Percentiles rank a stretch among this genome's conserved stretches.
Conservation (phyloP, 179 eudicot genomes). For the Silene vulgaris region DNA sequence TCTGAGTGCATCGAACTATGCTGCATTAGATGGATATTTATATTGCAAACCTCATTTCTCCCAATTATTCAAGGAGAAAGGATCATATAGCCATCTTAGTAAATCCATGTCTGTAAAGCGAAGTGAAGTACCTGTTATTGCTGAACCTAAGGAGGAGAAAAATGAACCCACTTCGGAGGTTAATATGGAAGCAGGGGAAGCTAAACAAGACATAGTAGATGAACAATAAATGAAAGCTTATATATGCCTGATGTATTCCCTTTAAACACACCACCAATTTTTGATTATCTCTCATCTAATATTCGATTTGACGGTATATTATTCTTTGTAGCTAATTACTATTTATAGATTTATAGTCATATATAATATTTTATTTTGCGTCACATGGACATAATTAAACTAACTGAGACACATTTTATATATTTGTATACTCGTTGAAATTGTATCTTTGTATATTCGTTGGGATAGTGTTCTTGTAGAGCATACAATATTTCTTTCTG, state of each 20-base stretch:
- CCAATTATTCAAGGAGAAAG: slow-evolving; percentile 78
- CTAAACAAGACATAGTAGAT: no score
- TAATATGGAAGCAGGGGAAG: slow-evolving; percentile 2
- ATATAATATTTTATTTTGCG: neutral
- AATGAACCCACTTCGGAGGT: slow-evolving; percentile 1
- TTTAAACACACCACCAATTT: no score
- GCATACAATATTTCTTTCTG: neutral
- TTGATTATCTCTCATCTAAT: no score
- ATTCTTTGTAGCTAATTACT: no score
- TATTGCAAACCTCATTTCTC: slow-evolving; percentile 89
- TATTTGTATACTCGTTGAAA: neutral
- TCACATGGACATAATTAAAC: neutral
- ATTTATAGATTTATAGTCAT: neutral
- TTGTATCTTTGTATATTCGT: neutral
- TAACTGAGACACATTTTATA: neutral
- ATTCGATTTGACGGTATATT: no score
- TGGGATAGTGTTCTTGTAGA: neutral
- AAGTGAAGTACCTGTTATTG: slow-evolving; percentile 14
- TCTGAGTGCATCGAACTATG: slow-evolving; percentile 57
- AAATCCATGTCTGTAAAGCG: slow-evolving; percentile 39
- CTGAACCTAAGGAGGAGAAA: slow-evolving; percentile 10
- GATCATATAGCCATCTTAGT: slow-evolving; percentile 53
- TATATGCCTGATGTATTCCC: no score
- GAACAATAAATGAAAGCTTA: no score
- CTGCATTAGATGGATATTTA: slow-evolving; percentile 73